These are phyloP conservation scores for Fusarium proliferatum DNA, from an alignment of 2,329 filamentous ascomycete genomes.

Conservation along the genomic window DNA sequence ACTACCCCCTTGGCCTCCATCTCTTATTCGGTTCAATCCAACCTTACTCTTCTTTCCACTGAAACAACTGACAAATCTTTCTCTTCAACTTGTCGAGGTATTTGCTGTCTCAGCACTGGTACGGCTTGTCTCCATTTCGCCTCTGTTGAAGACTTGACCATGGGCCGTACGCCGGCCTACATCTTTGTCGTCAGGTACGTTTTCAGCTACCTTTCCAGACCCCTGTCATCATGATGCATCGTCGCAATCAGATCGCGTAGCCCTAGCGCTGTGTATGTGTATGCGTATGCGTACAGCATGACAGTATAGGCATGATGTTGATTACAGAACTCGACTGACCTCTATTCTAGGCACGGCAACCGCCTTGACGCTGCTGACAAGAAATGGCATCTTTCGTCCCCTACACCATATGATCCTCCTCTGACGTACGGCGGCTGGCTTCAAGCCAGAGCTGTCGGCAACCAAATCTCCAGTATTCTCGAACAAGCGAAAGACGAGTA, in stretches of 20 bases:
- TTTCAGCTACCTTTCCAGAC: constrained; percentile 24
- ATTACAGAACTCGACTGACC: constrained; percentile 20
- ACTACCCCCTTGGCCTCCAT: constrained; percentile 34
- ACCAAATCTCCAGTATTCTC: constrained; percentile 81
- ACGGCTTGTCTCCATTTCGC: neutral
- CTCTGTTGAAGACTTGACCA: constrained; percentile 40
- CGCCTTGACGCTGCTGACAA: constrained; percentile 95
- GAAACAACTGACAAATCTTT: constrained; percentile 12
- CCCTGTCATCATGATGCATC: constrained; percentile 41
- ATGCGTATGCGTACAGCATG: constrained; percentile 22
- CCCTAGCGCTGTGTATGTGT: constrained; percentile 21
- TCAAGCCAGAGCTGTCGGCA: constrained; percentile 83
- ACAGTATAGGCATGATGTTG: neutral
- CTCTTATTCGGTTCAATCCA: constrained; percentile 32
- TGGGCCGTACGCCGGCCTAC: constrained; percentile 57
- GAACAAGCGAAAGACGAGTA: constrained; percentile 63
- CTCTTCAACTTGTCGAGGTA: constrained; percentile 2
- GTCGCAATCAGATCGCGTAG: constrained; percentile 33
- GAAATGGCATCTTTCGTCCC: constrained; percentile 92
- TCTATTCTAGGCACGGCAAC: constrained; percentile 78
- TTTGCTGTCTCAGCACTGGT: constrained; percentile 7
- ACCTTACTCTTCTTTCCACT: constrained; percentile 19
- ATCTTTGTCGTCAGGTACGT: constrained; percentile 58
- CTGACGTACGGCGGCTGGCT: constrained; percentile 95
- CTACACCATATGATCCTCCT: constrained; percentile 94